Conservation (phyloP, 2,329 filamentous ascomycete species). For the Neonectria ditissima region DNA sequence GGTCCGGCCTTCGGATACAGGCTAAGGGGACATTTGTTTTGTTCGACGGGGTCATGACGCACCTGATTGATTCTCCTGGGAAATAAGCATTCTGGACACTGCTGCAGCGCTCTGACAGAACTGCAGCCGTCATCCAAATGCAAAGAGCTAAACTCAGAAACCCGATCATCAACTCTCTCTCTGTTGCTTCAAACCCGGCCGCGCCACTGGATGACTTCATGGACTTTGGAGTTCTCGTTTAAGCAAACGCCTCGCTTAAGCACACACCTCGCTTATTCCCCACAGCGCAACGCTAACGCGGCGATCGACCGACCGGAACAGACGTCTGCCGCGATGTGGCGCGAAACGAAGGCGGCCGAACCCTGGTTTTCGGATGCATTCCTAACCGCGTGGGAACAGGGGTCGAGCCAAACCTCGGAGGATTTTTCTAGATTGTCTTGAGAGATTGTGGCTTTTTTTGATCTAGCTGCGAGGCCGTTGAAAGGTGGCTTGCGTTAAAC, state of each 20-base stretch:
- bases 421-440: background rate
- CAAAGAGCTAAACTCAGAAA: background rate
- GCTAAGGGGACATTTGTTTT: background rate
- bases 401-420: constrained; percentile 23
- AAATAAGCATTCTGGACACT: background rate
- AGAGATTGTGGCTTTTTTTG: no score
- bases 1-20: background rate
- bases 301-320: background rate
- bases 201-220: background rate
- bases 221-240: no score
- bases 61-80: background rate
- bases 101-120: background rate
- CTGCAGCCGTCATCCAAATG: no score
- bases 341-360: constrained; percentile 33
- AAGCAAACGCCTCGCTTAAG: no score
- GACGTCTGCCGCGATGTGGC: background rate
- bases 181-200: background rate
- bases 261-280: background rate
- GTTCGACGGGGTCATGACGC: background rate
- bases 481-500: background rate
- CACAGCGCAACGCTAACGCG: background rate
- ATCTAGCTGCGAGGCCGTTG: background rate
- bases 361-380: constrained; percentile 23
- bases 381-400: constrained; percentile 32
- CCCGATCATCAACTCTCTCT: no score